These are phyloP conservation scores for Patellifolia procumbens DNA, from an alignment of 179 eudicot genomes.

Conservation along the genomic window DNA sequence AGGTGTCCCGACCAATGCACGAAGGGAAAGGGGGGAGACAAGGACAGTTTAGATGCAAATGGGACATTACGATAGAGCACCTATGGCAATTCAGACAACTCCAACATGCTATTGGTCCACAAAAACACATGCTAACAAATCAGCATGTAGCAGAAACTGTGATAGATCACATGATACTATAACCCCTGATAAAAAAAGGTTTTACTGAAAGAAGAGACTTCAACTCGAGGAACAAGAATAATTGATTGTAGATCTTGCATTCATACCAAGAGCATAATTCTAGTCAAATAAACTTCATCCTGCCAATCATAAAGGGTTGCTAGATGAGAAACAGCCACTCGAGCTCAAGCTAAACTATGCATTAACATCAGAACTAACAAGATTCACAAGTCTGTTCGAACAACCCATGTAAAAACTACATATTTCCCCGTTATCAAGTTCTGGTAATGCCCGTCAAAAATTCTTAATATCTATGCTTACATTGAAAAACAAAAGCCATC, in stretches of 20 bases:
- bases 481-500: neutral
- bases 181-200: neutral
- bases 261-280: neutral
- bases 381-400: neutral
- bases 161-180: neutral
- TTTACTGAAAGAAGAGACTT: neutral
- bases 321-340: neutral
- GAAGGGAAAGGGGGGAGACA: neutral
- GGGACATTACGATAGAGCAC: neutral
- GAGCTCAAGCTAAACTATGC: neutral
- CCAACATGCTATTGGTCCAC: neutral
- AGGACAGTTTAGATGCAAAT: neutral
- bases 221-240: neutral
- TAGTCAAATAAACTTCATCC: neutral
- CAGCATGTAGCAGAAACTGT: neutral
- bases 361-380: neutral
- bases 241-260: neutral
- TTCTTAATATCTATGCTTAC: neutral
- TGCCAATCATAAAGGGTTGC: neutral
- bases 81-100: neutral
- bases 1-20: neutral
- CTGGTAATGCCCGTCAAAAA: neutral
- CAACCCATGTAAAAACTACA: neutral
- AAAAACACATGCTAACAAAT: neutral
- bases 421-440: neutral